A percentile compares a stretch with the other conserved stretches of the same genome.
phyloP scores from a whole-genome alignment of 176 grass and related monocot genomes.

The Triticum urartu region DNA sequence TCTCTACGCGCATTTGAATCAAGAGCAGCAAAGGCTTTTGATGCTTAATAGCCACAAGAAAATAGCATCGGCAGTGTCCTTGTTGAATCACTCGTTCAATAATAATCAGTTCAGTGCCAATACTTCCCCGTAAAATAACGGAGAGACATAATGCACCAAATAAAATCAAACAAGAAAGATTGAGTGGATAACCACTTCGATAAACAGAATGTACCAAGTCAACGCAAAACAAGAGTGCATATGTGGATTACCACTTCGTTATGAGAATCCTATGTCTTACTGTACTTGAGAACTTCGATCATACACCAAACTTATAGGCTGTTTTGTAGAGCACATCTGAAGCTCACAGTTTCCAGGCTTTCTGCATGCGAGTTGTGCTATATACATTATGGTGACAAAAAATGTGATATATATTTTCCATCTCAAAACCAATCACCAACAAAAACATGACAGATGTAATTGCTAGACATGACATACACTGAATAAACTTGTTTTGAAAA shows the following conservation, averaged over 20 bases:
- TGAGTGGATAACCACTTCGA: neutral
- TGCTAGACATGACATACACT: neutral
- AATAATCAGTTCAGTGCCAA: neutral
- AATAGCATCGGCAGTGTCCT: neutral
- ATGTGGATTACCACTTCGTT: neutral
- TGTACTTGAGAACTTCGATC: neutral
- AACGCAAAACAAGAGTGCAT: neutral
- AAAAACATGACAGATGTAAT: neutral
- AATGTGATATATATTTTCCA: neutral
- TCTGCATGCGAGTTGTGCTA: neutral
- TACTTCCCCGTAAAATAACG: neutral
- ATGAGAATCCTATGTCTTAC: neutral
- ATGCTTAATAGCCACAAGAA: neutral
- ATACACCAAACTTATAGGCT: neutral
- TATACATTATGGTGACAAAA: neutral
- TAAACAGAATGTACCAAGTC: neutral
- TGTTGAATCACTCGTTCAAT: neutral
- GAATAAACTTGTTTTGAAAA: neutral
- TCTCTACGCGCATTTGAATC: neutral
- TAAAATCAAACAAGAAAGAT: too few relatives aligned
- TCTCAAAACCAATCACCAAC: neutral
- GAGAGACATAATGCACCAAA: neutral
- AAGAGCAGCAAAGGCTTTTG: neutral
- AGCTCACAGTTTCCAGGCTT: conserved; percentile 3
- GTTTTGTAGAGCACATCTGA: neutral